Evolutionary conservation across 2,329 filamentous ascomycete genomes (phyloP).

Genomic region (Botrytis tulipae): DNA sequence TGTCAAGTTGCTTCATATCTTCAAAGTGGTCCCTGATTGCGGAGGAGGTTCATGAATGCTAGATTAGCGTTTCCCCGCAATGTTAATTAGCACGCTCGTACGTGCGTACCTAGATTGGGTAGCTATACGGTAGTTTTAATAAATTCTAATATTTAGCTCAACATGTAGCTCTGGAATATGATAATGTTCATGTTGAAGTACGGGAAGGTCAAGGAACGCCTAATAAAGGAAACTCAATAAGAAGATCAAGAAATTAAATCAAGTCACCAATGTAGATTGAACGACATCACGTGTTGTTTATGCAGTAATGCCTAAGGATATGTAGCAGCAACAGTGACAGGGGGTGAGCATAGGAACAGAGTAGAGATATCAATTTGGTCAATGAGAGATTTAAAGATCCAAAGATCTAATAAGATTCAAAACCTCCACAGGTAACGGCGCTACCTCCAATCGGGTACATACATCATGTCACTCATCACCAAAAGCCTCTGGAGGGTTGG

Average conservation of each 20-base stretch:
- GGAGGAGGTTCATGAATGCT: not conserved
- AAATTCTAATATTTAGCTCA: not conserved
- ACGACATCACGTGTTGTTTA: not conserved
- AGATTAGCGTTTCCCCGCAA: not conserved
- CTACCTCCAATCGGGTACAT: not conserved
- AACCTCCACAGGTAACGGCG: not conserved
- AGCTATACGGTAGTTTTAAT: not conserved
- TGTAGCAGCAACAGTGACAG: not conserved
- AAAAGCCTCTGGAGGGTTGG: slow-evolving; percentile 6
- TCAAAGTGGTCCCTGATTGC: no score
- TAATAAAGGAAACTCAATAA: not conserved
- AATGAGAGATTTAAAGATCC: not conserved
- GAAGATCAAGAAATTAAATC: not conserved
- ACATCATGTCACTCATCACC: not conserved
- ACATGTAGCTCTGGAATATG: not conserved
- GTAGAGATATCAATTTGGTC: not conserved
- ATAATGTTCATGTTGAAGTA: not conserved
- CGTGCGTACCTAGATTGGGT: not conserved
- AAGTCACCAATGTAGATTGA: not conserved
- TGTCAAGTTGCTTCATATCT: not conserved
- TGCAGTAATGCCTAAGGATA: not conserved
- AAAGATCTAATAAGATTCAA: not conserved
- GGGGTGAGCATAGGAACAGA: not conserved
- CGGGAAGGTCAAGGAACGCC: not conserved
- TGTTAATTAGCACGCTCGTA: not conserved